These are phyloP conservation scores for Dorcoceras hygrometricum DNA, from an alignment of 257 asterid genomes.

Conservation along the genomic window DNA sequence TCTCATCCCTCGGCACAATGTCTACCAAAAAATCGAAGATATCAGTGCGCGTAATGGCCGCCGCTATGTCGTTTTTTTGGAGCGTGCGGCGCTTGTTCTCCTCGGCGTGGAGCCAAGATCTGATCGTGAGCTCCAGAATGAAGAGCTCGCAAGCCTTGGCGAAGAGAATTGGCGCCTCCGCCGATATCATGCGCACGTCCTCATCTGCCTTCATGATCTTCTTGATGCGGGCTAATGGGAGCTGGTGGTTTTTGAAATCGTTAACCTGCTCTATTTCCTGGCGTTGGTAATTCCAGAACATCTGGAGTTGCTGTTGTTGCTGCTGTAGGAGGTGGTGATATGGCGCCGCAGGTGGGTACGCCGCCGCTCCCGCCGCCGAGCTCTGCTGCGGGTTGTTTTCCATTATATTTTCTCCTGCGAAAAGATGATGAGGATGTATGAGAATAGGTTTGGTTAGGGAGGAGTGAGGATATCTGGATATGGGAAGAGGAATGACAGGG, in stretches of 20 bases:
- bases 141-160: constrained; percentile 94
- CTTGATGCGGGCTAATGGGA: constrained; percentile 87
- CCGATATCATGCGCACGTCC: constrained; percentile 93
- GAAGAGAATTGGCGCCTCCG: constrained; percentile 89
- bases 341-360: constrained; percentile 50
- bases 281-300: constrained; percentile 75
- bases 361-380: constrained; percentile 45
- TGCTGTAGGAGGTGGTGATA: constrained; percentile 83
- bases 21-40: constrained; percentile 85
- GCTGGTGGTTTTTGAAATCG: constrained; percentile 88
- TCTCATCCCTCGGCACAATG: constrained; percentile 85
- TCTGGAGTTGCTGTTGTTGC: constrained; percentile 74
- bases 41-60: constrained; percentile 87
- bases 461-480: not conserved
- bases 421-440: not conserved
- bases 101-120: constrained; percentile 97
- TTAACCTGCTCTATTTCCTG: constrained; percentile 75
- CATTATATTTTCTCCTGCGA: constrained; percentile 31
- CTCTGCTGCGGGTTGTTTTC: constrained; percentile 75
- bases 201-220: constrained; percentile 96
- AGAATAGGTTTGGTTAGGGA: not conserved
- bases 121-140: constrained; percentile 86
- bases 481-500: not conserved
- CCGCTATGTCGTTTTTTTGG: constrained; percentile 89
- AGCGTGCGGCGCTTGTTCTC: constrained; percentile 88